phyloP scores from a whole-genome alignment of 495 filamentous ascomycete genomes.

The Trichoderma virens region DNA sequence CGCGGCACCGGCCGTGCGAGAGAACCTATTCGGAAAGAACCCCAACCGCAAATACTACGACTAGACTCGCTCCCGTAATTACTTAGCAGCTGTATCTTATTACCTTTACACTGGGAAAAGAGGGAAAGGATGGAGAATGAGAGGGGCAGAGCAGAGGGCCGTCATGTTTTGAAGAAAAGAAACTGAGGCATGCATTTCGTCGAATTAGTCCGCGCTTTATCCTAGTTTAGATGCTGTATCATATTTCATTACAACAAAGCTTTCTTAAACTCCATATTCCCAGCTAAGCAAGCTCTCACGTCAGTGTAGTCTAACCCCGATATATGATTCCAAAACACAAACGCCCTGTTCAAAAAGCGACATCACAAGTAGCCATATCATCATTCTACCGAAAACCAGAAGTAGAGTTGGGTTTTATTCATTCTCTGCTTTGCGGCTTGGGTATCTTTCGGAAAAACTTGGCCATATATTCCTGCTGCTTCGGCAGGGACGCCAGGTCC shows the following conservation, averaged over 20 bases:
- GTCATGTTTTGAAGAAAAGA: neutral
- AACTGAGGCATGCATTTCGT: constrained; percentile 21
- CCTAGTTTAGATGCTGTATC: constrained; percentile 20
- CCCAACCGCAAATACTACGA: constrained; percentile 89
- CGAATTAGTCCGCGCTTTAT: neutral
- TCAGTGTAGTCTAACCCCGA: too few relatives aligned
- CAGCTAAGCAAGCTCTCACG: neutral
- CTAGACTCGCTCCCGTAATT: constrained; percentile 25
- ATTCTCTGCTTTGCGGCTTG: neutral
- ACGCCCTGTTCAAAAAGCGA: too few relatives aligned
- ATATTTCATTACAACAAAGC: constrained; percentile 17
- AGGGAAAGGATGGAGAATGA: neutral
- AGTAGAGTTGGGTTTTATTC: neutral
- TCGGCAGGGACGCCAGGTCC: constrained; percentile 15
- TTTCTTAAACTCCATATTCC: neutral
- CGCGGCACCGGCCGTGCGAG: constrained; percentile 75
- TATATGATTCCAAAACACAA: too few relatives aligned
- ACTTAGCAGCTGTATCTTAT: constrained; percentile 6
- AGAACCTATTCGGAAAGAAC: constrained; percentile 85
- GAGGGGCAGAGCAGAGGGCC: neutral
- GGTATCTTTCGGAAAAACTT: constrained; percentile 8
- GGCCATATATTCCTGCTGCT: constrained; percentile 13
- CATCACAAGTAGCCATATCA: too few relatives aligned
- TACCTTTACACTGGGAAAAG: neutral
- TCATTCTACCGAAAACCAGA: neutral